A percentile compares a stretch with the other conserved stretches of the same genome.
phyloP scores from a whole-genome alignment of 2,329 filamentous ascomycete genomes.

The Ophiostoma ulmi region DNA sequence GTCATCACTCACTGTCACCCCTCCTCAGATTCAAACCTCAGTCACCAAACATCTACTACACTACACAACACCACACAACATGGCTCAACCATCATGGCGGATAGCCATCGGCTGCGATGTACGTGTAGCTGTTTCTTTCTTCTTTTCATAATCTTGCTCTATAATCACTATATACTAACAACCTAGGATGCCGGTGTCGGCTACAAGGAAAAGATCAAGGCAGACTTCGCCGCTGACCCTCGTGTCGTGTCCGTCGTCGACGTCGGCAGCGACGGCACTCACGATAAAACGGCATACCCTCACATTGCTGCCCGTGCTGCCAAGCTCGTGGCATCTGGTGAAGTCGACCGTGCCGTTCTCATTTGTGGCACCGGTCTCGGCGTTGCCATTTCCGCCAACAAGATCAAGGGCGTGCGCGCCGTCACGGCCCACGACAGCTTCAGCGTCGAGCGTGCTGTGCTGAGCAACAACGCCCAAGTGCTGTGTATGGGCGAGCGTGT shows the following conservation, averaged over 20 bases:
- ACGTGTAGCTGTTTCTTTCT: slow-evolving; percentile 30
- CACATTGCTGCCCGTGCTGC: slow-evolving; percentile 49
- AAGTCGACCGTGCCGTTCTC: slow-evolving; percentile 57
- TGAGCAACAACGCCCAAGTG: slow-evolving; percentile 84
- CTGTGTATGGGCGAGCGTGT: slow-evolving; percentile 82
- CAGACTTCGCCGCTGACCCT: slow-evolving; percentile 61
- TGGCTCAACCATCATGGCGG: slow-evolving; percentile 43
- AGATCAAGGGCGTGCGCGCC: slow-evolving; percentile 76
- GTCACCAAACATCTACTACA: not conserved
- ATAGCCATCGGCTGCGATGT: slow-evolving; percentile 53
- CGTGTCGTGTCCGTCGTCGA: slow-evolving; percentile 66
- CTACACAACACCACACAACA: slow-evolving; percentile 13
- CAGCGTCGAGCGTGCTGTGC: slow-evolving; percentile 70
- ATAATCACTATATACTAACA: not conserved
- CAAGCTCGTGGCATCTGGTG: slow-evolving; percentile 26
- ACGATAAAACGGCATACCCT: slow-evolving; percentile 77
- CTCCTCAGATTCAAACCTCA: not conserved
- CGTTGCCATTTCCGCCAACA: slow-evolving; percentile 85
- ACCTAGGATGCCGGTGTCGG: slow-evolving; percentile 54
- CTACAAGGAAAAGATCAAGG: slow-evolving; percentile 75
- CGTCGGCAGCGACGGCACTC: slow-evolving; percentile 61
- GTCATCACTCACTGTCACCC: not conserved
- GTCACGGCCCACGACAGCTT: slow-evolving; percentile 86
- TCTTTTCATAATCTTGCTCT: not conserved
- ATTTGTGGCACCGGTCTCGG: slow-evolving; percentile 85